Evolutionary conservation across 2,329 filamentous ascomycete species (phyloP), one percentile per base, ranked within the genome.

Genomic region (Zasmidium angulare): DNA sequence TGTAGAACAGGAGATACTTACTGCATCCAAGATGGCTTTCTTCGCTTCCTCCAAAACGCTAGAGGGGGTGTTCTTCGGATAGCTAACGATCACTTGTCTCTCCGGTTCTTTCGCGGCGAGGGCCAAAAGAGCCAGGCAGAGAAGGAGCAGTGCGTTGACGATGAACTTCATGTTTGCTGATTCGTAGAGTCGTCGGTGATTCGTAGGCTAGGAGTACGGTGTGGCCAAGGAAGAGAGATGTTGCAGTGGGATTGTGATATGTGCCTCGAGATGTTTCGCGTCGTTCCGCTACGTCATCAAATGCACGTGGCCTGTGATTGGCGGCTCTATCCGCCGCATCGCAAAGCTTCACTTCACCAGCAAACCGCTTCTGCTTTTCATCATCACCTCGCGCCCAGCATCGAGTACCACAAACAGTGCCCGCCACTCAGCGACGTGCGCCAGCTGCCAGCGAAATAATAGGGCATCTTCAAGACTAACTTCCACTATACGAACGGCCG

Each of bases 21-120:
- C 64, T 10, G 61, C 58, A 12, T 63, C 55, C 21, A 53, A 12
- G 14, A 65, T 53, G 19, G 57, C 61, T 46, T 88, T 76, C 79
- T 89, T 95, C 48, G 90, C 91, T 57, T 89, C 76, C 21, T 86
- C 78, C 29, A 96, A 74, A 36, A 96, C 78, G 36, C 80, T 81
- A 63, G 88, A 79, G 20, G 91, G 88, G 68, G 86, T 89, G 50
- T 85, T 81, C 53, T 86, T 79, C 22, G 89, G 86, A 72, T 91
- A 96, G 70, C 84, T 90, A 69, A 97, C 82, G 68, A 97, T 87
- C 64, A 96, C 86, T 36, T 86, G 84, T 75, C 91, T 90, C 75
- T 91, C 90, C 10, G 58, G 59, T 53, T 62, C 50, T 12, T 61
- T 50, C 2, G 55, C 60, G 17, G 67, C 62, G 26, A 61, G 40